These are phyloP conservation scores for Candida sp. DNA, from an alignment of 1,139 yeast species.

Conservation along the genomic window DNA sequence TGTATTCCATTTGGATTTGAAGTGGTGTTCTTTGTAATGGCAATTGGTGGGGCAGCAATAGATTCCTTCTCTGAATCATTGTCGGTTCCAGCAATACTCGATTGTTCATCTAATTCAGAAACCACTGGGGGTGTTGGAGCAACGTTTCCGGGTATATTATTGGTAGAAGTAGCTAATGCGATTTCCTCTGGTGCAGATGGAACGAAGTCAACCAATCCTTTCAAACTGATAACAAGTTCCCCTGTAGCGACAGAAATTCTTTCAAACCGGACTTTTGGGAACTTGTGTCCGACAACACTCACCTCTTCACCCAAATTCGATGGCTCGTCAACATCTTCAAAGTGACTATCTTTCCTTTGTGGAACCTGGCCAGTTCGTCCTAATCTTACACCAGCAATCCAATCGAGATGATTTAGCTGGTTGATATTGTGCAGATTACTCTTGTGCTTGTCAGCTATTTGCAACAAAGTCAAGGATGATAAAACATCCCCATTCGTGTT, in stretches of 20 bases:
- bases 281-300: conserved; percentile 83
- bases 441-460: conserved; percentile 29
- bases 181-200: conserved; percentile 13
- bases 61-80: conserved; percentile 2
- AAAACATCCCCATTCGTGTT: conserved; percentile 33
- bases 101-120: neutral
- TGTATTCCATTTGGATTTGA: neutral
- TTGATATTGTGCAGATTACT: conserved; percentile 20
- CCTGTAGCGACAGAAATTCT: conserved; percentile 88
- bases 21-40: neutral
- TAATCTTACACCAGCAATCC: conserved; percentile 92
- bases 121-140: neutral
- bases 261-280: conserved; percentile 84
- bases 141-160: neutral
- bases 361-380: conserved; percentile 51
- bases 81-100: neutral
- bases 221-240: conserved; percentile 64
- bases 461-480: conserved; percentile 32
- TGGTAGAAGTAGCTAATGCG: neutral
- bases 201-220: conserved; percentile 61
- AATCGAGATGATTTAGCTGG: conserved; percentile 69
- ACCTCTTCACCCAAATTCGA: conserved; percentile 89
- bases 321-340: conserved; percentile 45
- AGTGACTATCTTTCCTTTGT: conserved; percentile 11
- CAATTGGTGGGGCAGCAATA: neutral